A percentile compares a stretch with the other conserved stretches of the same genome.
phyloP scores from a whole-genome alignment of 768 basidiomycete genomes.

The Candolleomyces aberdarensis region DNA sequence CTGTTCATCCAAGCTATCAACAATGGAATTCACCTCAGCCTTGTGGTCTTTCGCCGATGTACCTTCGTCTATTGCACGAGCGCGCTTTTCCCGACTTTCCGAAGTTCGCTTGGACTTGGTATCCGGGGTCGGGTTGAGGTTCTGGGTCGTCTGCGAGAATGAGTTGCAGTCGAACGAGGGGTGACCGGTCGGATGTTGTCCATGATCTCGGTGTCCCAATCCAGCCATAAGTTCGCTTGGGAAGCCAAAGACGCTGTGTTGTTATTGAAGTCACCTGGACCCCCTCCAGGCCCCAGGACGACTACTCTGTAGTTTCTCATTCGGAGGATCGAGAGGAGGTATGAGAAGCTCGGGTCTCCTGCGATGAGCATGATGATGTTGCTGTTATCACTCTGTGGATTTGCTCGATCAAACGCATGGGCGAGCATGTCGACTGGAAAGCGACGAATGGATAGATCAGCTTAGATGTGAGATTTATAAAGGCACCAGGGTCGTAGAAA shows the following conservation, averaged over 20 bases:
- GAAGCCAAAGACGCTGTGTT: slow-evolving; percentile 37
- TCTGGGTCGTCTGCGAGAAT: too few species aligned
- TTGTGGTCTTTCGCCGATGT: too few species aligned
- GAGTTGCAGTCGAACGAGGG: too few species aligned
- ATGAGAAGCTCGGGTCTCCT: slow-evolving; percentile 42
- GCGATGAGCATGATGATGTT: slow-evolving; percentile 45
- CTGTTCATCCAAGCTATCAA: too few species aligned
- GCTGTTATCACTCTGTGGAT: slow-evolving; percentile 31
- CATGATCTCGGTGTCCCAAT: slow-evolving; percentile 41
- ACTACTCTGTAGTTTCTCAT: slow-evolving; percentile 35
- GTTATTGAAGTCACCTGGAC: slow-evolving; percentile 31
- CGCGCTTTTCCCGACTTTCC: too few species aligned
- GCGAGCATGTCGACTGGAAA: slow-evolving; percentile 8
- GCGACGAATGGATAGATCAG: background rate
- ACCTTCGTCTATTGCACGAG: too few species aligned
- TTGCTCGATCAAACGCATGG: too few species aligned
- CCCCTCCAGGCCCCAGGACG: slow-evolving; percentile 27
- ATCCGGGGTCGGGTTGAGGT: too few species aligned
- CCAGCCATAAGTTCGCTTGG: slow-evolving; percentile 51
- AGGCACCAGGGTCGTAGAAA: background rate
- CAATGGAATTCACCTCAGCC: too few species aligned
- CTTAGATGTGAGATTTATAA: background rate
- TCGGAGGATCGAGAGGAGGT: slow-evolving; percentile 39
- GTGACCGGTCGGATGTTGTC: background rate
- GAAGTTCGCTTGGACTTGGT: too few species aligned